Percentiles rank a stretch among this genome's conserved stretches.
Evolutionary conservation across 2,329 filamentous ascomycete genomes (phyloP).

Genomic region (Claviceps sorghi): DNA sequence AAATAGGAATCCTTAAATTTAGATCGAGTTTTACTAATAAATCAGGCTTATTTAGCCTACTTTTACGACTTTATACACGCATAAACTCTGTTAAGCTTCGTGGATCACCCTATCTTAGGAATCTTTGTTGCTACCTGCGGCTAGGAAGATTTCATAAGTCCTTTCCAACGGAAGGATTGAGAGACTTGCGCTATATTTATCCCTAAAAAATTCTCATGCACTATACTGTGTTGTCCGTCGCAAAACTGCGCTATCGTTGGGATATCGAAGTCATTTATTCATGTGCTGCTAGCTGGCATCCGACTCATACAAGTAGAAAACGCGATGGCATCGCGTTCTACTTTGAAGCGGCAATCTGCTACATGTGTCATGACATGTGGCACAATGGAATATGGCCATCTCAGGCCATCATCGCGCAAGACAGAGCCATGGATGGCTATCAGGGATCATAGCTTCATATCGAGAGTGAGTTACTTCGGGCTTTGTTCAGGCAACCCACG

Average conservation of each 20-base stretch:
- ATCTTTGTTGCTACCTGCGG: neutral
- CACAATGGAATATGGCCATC: constrained; percentile 54
- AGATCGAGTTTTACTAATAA: too few species aligned
- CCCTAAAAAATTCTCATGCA: too few species aligned
- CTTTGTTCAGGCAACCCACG: neutral
- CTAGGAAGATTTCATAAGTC: neutral
- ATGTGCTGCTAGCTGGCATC: too few species aligned
- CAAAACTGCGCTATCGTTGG: neutral
- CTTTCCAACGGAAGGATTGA: neutral
- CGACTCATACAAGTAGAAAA: neutral
- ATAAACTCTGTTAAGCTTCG: too few species aligned
- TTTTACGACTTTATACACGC: too few species aligned
- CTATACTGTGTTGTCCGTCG: neutral
- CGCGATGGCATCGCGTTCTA: constrained; percentile 26
- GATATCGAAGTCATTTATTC: neutral
- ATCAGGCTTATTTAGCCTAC: too few species aligned
- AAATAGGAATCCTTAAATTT: too few species aligned
- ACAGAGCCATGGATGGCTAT: constrained; percentile 65
- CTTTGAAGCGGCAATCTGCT: constrained; percentile 36
- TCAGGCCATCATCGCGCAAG: constrained; percentile 53
- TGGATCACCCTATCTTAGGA: too few species aligned
- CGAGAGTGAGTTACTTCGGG: constrained; percentile 37
- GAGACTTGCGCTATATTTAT: neutral
- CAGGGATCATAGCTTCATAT: constrained; percentile 47
- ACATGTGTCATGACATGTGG: constrained; percentile 66